Conservation (phyloP, 1,284 basidiomycete genomes). For the Irpex sp. region DNA sequence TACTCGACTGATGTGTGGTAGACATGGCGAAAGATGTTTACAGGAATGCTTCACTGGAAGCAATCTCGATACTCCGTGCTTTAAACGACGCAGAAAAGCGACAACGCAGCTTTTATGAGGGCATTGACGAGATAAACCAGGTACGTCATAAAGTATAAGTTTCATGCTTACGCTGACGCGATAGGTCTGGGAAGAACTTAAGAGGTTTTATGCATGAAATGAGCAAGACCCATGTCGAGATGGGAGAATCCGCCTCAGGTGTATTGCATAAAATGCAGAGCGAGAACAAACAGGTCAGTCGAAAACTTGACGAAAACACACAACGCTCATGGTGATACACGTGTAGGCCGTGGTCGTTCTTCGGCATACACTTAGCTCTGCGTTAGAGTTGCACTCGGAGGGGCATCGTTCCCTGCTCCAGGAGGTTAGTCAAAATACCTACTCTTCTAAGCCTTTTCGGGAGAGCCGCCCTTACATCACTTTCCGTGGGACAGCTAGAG, state of each 20-base stretch:
- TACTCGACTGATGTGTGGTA: constrained; percentile 22
- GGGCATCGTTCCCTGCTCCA: constrained; percentile 9
- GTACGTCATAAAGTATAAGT: constrained; percentile 21
- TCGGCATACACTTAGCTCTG: neutral
- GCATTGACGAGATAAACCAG: constrained; percentile 25
- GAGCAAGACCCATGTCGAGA: neutral
- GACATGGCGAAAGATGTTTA: constrained; percentile 68
- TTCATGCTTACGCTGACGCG: neutral
- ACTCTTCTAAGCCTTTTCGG: neutral
- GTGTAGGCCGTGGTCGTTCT: neutral
- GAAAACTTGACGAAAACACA: neutral
- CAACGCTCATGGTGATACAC: neutral
- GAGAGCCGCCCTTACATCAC: too few relatives aligned
- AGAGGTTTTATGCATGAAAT: neutral
- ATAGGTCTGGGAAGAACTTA: neutral
- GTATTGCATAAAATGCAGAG: neutral
- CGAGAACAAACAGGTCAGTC: neutral
- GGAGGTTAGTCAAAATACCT: neutral
- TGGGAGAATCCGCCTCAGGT: neutral
- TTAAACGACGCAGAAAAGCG: constrained; percentile 41
- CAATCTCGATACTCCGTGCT: constrained; percentile 45
- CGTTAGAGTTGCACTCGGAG: neutral
- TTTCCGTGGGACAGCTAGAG: too few relatives aligned
- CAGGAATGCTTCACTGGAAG: constrained; percentile 59
- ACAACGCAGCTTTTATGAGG: constrained; percentile 24